phyloP scores from a whole-genome alignment of 257 asterid genomes.

The Rehmannia glutinosa region DNA sequence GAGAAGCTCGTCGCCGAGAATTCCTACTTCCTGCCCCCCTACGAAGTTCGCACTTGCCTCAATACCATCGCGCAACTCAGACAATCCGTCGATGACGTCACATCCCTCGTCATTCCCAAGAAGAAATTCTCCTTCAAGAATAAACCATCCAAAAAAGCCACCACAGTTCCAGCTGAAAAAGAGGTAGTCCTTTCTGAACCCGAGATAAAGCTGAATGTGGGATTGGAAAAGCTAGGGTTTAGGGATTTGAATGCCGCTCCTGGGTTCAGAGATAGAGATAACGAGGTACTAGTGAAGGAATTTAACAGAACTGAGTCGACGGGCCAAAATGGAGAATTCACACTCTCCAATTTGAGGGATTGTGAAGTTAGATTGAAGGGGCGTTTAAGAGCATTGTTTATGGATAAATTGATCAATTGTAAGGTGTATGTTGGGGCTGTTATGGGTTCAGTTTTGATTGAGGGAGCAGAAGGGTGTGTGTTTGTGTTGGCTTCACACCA shows the following conservation, averaged over 20 bases:
- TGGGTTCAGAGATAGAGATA: conserved; percentile 53
- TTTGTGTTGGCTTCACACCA: conserved; percentile 80
- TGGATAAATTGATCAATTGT: conserved; percentile 54
- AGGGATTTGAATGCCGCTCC: conserved; percentile 32
- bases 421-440: conserved; percentile 62
- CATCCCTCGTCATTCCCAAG: conserved; percentile 64
- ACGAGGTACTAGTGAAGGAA: conserved; percentile 49
- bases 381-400: conserved; percentile 67
- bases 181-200: not conserved
- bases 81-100: conserved; percentile 55
- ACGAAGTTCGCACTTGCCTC: conserved; percentile 75
- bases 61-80: conserved; percentile 41
- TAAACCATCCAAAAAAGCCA: conserved; percentile 43
- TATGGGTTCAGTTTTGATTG: conserved; percentile 66
- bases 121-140: conserved; percentile 81
- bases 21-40: conserved; percentile 71
- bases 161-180: conserved; percentile 17
- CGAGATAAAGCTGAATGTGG: conserved; percentile 25
- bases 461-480: conserved; percentile 60
- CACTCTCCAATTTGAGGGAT: conserved; percentile 48
- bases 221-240: conserved; percentile 23
- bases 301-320: conserved; percentile 31
- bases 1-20: conserved; percentile 72
- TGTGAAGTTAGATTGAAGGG: conserved; percentile 78
- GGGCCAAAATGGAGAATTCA: conserved; percentile 55